Evolutionary conservation across 768 basidiomycete species (phyloP).

Genomic region (Amyloporia xantha): DNA sequence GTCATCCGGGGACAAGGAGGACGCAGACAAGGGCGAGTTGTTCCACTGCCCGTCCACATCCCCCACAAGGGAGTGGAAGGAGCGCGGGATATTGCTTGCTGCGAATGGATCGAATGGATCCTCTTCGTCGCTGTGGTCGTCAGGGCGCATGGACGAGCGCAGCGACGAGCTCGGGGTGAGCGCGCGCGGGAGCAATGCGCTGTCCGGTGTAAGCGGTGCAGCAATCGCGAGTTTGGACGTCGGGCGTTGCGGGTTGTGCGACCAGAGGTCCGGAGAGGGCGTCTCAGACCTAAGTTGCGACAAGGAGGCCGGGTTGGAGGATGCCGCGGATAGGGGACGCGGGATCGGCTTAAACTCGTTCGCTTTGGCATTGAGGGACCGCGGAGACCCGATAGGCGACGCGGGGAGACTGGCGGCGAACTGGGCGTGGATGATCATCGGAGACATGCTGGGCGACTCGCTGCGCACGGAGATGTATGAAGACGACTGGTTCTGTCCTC

Average conservation of each 20-base stretch:
- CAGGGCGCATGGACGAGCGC: conserved; percentile 54
- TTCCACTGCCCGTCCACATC: conserved; percentile 57
- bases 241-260: conserved; percentile 59
- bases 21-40: conserved; percentile 46
- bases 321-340: conserved; percentile 71
- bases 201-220: conserved; percentile 79
- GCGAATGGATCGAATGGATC: conserved; percentile 81
- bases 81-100: conserved; percentile 40
- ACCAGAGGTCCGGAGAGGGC: conserved; percentile 88
- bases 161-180: conserved; percentile 65
- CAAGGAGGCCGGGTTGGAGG: conserved; percentile 50
- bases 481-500: conserved; percentile 39
- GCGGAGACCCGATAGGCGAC: conserved; percentile 80
- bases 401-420: conserved; percentile 78
- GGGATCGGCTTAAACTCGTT: conserved; percentile 82
- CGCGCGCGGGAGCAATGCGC: conserved; percentile 42
- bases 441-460: conserved; percentile 57
- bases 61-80: conserved; percentile 52
- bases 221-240: conserved; percentile 88
- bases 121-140: conserved; percentile 66
- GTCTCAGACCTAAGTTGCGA: conserved; percentile 58
- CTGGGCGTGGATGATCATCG: conserved; percentile 59
- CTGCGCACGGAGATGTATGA: conserved; percentile 53
- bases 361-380: conserved; percentile 85
- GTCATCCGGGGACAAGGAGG: conserved; percentile 47